These are phyloP conservation scores for Colletotrichum tanaceti DNA, from an alignment of 2,329 filamentous ascomycete species.

Conservation along the genomic window DNA sequence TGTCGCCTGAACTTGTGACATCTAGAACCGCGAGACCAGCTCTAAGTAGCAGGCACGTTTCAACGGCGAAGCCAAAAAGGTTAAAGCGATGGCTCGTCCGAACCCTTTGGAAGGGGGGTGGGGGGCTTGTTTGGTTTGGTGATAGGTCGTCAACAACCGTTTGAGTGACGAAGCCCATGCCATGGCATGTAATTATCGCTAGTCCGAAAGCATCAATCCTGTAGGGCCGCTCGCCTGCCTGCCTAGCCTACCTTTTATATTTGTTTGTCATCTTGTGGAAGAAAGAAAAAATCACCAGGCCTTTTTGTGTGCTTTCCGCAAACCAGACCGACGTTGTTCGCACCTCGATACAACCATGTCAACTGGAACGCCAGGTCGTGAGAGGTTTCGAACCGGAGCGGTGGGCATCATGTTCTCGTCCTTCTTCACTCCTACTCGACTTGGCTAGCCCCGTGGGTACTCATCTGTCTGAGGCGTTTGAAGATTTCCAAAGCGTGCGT, in stretches of 20 bases:
- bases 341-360: constrained; percentile 9
- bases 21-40: not conserved
- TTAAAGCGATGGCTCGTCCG: no score
- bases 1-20: constrained; percentile 24
- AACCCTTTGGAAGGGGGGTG: not conserved
- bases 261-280: not conserved
- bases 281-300: no score
- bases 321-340: constrained; percentile 7
- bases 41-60: no score
- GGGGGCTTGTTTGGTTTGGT: no score
- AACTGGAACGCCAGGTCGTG: constrained; percentile 3
- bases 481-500: constrained; percentile 17
- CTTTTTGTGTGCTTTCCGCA: not conserved
- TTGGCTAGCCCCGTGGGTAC: constrained; percentile 15
- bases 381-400: not conserved
- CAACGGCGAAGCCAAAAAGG: no score
- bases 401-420: not conserved
- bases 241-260: not conserved
- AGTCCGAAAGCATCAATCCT: not conserved
- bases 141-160: not conserved
- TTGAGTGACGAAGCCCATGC: not conserved
- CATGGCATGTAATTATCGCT: not conserved
- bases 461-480: constrained; percentile 23
- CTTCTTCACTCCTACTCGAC: not conserved
- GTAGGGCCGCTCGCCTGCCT: not conserved